These are phyloP conservation scores for Hygrophorus pudorinus DNA, from an alignment of 768 basidiomycete genomes.

Conservation along the genomic window DNA sequence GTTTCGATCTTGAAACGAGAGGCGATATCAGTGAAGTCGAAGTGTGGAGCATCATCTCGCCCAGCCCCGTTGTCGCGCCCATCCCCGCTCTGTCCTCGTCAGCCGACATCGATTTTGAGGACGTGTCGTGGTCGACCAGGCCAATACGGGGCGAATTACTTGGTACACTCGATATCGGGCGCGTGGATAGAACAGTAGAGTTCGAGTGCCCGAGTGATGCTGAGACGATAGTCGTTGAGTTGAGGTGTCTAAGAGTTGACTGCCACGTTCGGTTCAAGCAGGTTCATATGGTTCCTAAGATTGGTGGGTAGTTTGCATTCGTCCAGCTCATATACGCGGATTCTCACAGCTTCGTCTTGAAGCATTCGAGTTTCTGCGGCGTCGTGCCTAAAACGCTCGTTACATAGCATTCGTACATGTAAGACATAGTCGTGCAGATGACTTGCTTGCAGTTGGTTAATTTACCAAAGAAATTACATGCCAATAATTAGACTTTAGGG, in stretches of 20 bases:
- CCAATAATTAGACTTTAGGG: too few species aligned
- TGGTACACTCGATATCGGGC: conserved; percentile 7
- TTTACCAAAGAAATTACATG: too few species aligned
- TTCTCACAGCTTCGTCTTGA: too few species aligned
- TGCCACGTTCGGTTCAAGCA: conserved; percentile 10
- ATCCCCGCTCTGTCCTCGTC: not conserved
- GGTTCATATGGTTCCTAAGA: conserved; percentile 5
- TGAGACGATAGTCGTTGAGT: conserved; percentile 6
- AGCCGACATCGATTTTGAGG: conserved; percentile 7
- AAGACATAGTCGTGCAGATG: too few species aligned
- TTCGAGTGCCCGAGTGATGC: conserved; percentile 9
- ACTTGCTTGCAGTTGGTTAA: too few species aligned
- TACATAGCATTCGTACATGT: too few species aligned
- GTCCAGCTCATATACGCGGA: too few species aligned
- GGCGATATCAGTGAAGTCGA: conserved; percentile 11
- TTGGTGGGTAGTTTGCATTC: conserved; percentile 2
- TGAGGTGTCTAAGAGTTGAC: conserved; percentile 7
- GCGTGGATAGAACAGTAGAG: conserved; percentile 9
- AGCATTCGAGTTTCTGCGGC: too few species aligned
- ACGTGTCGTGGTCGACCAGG: conserved; percentile 6
- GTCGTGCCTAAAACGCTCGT: too few species aligned
- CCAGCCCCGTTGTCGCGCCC: not conserved
- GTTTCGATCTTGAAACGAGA: conserved; percentile 7
- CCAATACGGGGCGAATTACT: conserved; percentile 11
- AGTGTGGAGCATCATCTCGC: conserved; percentile 10